Evolutionary conservation across 148 eudicot species (phyloP), one percentile per base, ranked within the genome.

Genomic region (Silene latifolia): DNA sequence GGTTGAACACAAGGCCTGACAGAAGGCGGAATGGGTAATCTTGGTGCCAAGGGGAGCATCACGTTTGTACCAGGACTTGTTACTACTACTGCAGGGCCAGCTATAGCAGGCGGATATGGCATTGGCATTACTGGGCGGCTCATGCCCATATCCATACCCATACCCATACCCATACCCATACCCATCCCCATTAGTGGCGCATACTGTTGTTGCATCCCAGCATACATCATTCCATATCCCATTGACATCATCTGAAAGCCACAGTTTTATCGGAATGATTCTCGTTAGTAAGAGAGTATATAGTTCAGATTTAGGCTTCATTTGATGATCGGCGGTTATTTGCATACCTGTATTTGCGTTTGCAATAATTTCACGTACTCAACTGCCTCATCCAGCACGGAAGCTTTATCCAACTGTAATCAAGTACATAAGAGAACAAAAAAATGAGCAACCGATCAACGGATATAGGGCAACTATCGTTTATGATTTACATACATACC

Each of bases 311-410:
- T 39, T 39, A 27, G 3, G 5, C 8, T 39, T 39, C 44, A 39
- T 39, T 8, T 39, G 9, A 39, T 39, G 8, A 8, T 39, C 44
- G 9, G 1, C 44, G 8, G 9, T 39, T 39, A 39, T 39, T 39
- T 39, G 44, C 8, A 39, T 88, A 88, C 95, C 97, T 91, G 98
- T 20, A 89, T 88, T 88, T 89, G 95, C 87, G 86, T 44, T 72
- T 88, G 91, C 58, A 93, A 86, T 32, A 90, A 83, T 78, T 89
- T 89, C 84, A 89, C 60, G 82, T 91, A 91, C 76, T 88, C 93
- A 39, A 91, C 89, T 58, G 92, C 95, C 82, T 91, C 97, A 77
- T 91, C 98, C 75, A 93, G 84, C 94, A 89, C 88, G 32, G 97
- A 88, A 75, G 94, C 95, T 82, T 87, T 91, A 79, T 93, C 98